A percentile compares a stretch with the other conserved stretches of the same genome.
Evolutionary conservation across 2,329 filamentous ascomycete genomes (phyloP).

Genomic region (Bipolaris oryzae): DNA sequence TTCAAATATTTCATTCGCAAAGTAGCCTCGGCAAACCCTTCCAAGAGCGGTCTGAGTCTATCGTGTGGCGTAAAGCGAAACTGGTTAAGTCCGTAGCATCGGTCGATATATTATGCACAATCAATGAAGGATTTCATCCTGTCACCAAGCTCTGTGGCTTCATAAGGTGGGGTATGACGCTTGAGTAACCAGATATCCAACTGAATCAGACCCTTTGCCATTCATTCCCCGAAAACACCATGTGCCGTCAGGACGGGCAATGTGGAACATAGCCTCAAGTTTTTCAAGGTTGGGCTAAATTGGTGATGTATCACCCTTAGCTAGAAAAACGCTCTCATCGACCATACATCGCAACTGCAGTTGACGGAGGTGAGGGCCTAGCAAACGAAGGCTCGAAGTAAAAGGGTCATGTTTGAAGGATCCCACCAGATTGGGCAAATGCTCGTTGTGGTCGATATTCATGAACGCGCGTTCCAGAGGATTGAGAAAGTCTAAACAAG

Average conservation of each 20-base stretch:
- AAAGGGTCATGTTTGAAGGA: neutral
- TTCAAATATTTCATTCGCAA: neutral
- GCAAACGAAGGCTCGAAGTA: neutral
- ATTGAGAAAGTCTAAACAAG: neutral
- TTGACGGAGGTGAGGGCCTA: neutral
- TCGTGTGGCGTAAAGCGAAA: neutral
- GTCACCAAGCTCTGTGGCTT: neutral
- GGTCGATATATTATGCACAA: too few species aligned
- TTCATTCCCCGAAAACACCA: neutral
- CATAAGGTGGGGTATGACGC: constrained; percentile 1
- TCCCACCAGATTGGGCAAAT: neutral
- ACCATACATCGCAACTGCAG: neutral
- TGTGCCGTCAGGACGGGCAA: neutral
- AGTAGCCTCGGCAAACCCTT: neutral
- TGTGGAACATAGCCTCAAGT: constrained; percentile 1
- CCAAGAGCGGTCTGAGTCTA: neutral
- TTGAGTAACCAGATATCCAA: neutral
- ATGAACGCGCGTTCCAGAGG: neutral
- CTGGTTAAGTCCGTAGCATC: neutral
- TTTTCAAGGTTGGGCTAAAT: neutral
- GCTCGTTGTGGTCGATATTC: neutral
- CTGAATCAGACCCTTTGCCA: neutral
- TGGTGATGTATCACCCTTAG: neutral
- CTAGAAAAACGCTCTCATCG: constrained; percentile 1
- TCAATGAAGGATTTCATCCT: neutral